phyloP scores from a whole-genome alignment of 495 filamentous ascomycete genomes.

The Parathielavia appendiculata region DNA sequence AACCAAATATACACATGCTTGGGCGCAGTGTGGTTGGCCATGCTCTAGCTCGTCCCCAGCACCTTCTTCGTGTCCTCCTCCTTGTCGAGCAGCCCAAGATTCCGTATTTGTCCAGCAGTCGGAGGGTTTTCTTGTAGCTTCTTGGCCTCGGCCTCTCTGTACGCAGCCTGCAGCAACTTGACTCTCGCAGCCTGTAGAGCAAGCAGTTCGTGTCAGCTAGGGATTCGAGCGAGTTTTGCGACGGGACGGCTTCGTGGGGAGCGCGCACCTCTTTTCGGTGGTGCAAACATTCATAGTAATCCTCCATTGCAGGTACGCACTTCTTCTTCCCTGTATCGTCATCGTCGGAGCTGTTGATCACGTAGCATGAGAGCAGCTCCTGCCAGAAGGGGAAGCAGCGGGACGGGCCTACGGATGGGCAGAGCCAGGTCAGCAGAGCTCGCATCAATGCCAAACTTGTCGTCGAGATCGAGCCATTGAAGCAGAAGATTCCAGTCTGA shows the following conservation, averaged over 20 bases:
- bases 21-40: slow-evolving; percentile 3
- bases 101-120: slow-evolving; percentile 71
- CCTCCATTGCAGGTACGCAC: slow-evolving; percentile 82
- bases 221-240: neutral
- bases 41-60: slow-evolving; percentile 37
- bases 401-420: slow-evolving; percentile 56
- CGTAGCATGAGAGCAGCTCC: slow-evolving; percentile 84
- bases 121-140: slow-evolving; percentile 70
- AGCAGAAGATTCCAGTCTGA: neutral
- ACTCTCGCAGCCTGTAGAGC: slow-evolving; percentile 65
- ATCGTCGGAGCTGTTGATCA: slow-evolving; percentile 69
- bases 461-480: slow-evolving; percentile 20
- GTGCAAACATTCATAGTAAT: slow-evolving; percentile 98
- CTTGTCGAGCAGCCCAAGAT: slow-evolving; percentile 73
- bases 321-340: slow-evolving; percentile 80
- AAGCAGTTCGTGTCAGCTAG: slow-evolving; percentile 6
- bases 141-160: slow-evolving; percentile 72
- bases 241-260: neutral
- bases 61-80: slow-evolving; percentile 71
- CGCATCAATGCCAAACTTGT: slow-evolving; percentile 1
- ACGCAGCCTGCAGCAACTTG: slow-evolving; percentile 74
- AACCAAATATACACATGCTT: slow-evolving; percentile 21
- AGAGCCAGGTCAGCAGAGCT: slow-evolving; percentile 3
- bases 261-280: slow-evolving; percentile 87
- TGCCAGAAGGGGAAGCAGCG: slow-evolving; percentile 99